Percentiles rank a stretch among this genome's conserved stretches.
These are phyloP conservation scores for Parathielavia appendiculata DNA, from an alignment of 495 filamentous ascomycete species.

Conservation along the genomic window DNA sequence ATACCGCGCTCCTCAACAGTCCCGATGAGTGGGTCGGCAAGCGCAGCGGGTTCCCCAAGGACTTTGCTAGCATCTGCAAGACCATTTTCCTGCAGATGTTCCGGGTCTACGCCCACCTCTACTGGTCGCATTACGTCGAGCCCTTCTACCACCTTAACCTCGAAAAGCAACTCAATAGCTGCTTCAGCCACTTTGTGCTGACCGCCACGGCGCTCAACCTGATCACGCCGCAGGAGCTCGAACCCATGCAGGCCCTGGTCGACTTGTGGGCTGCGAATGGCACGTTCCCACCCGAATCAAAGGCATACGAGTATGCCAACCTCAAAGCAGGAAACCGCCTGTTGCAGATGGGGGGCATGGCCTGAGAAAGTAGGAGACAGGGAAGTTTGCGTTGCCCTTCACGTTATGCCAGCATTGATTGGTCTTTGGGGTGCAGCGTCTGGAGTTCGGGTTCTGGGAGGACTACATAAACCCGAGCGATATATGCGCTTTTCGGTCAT, in stretches of 20 bases:
- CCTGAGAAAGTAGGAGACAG: conserved; percentile 9
- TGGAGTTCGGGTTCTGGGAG: conserved; percentile 11
- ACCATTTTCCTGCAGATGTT: conserved; percentile 96
- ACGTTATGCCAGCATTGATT: background rate
- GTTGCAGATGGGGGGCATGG: conserved; percentile 40
- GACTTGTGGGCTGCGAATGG: conserved; percentile 84
- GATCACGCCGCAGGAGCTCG: conserved; percentile 74
- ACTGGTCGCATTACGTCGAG: conserved; percentile 76
- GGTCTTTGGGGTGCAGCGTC: conserved; percentile 8
- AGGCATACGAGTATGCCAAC: conserved; percentile 53
- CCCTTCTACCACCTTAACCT: conserved; percentile 80
- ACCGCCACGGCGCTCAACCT: conserved; percentile 81
- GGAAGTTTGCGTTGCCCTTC: background rate
- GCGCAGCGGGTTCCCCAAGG: conserved; percentile 78
- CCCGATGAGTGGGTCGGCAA: conserved; percentile 76
- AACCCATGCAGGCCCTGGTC: conserved; percentile 90
- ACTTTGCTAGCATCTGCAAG: conserved; percentile 78
- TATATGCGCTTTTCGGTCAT: too few relatives aligned
- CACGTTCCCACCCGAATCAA: conserved; percentile 67
- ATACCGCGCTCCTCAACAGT: conserved; percentile 56
- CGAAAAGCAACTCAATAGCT: conserved; percentile 86
- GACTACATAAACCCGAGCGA: too few relatives aligned
- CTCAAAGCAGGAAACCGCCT: conserved; percentile 42
- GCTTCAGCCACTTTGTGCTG: conserved; percentile 88
- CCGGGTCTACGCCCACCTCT: conserved; percentile 88